Percentiles rank a stretch among this genome's conserved stretches.
Conservation (phyloP, 768 basidiomycete species). For the Trametes villosa region DNA sequence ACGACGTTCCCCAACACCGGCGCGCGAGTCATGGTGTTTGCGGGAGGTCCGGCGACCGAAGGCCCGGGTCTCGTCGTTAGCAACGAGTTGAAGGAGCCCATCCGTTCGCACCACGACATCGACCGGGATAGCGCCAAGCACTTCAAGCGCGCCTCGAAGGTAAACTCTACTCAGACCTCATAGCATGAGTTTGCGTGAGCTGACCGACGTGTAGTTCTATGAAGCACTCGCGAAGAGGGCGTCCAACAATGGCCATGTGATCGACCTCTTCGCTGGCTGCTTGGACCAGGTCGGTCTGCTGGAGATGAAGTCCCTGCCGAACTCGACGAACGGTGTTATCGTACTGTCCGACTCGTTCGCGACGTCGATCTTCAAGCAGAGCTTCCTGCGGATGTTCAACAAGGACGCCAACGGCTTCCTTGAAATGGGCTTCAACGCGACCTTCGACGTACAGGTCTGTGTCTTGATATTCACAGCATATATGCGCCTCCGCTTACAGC, state of each 20-base stretch:
- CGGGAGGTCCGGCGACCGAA: conserved; percentile 94
- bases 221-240: conserved; percentile 92
- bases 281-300: conserved; percentile 96
- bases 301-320: conserved; percentile 96
- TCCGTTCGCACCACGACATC: conserved; percentile 98
- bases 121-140: conserved; percentile 96
- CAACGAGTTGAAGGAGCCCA: conserved; percentile 95
- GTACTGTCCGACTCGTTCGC: conserved; percentile 96
- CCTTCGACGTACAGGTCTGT: conserved; percentile 92
- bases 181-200: not conserved
- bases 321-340: conserved; percentile 95
- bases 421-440: conserved; percentile 98
- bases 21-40: conserved; percentile 93
- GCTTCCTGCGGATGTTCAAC: conserved; percentile 88
- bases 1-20: conserved; percentile 96
- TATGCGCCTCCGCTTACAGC: conserved; percentile 9
- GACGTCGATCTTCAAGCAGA: conserved; percentile 98
- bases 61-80: conserved; percentile 97
- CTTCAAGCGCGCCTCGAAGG: conserved; percentile 96
- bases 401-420: conserved; percentile 93
- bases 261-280: conserved; percentile 96
- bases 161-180: conserved; percentile 37
- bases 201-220: conserved; percentile 72
- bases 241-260: conserved; percentile 91
- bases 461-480: not conserved